A percentile compares a stretch with the other conserved stretches of the same genome.
Evolutionary conservation across 176 grass and related monocot genomes (phyloP).

Genomic region (Carex scoparia): DNA sequence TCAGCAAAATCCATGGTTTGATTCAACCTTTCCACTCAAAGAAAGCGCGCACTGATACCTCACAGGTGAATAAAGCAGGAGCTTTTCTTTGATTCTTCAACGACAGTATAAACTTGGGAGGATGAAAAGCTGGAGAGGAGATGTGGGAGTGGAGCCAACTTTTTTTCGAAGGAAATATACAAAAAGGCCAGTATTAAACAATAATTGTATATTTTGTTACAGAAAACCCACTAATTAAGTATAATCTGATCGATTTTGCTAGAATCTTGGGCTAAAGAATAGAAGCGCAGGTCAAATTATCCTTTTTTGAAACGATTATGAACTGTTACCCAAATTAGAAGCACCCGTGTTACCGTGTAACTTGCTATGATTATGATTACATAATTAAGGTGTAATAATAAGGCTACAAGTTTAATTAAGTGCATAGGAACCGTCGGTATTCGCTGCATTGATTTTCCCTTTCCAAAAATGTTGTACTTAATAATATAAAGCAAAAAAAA

Average conservation of each 20-base stretch:
- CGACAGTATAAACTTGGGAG: not conserved
- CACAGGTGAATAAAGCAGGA: not conserved
- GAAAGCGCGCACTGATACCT: not conserved
- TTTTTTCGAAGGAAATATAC: not conserved
- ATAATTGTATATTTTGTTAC: not conserved
- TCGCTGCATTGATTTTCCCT: not conserved
- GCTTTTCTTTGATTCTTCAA: conserved; percentile 18
- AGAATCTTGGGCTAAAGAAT: not conserved
- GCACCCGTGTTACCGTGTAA: no score
- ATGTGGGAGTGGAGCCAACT: not conserved
- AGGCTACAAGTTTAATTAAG: no score
- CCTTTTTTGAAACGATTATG: not conserved
- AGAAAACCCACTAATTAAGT: no score
- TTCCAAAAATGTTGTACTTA: not conserved
- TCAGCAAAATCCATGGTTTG: conserved; percentile 57
- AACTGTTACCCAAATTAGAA: not conserved
- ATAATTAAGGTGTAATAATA: not conserved
- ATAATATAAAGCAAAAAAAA: no score
- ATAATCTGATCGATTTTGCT: not conserved
- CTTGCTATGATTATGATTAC: not conserved
- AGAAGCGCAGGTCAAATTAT: not conserved
- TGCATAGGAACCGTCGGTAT: not conserved
- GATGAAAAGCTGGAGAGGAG: not conserved
- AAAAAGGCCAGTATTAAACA: not conserved
- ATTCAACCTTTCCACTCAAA: not conserved